phyloP scores from a whole-genome alignment of 2,329 filamentous ascomycete species.

The Colletotrichum liaoningense region DNA sequence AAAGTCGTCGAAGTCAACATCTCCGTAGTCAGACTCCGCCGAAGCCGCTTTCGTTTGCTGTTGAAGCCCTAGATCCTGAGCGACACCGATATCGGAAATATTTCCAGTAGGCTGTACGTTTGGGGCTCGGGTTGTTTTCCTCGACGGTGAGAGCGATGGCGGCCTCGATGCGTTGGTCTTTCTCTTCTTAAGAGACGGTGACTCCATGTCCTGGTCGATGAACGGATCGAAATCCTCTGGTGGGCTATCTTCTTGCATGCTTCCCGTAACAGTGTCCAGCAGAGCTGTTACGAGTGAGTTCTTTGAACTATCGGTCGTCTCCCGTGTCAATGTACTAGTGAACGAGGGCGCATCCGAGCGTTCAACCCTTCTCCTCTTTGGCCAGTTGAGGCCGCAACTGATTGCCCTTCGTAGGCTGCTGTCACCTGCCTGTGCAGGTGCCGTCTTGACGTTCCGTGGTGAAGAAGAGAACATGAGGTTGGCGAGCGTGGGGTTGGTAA shows the following conservation, averaged over 20 bases:
- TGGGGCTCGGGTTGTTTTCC: not conserved
- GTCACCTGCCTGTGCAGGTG: constrained; percentile 52
- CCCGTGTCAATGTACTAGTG: constrained; percentile 48
- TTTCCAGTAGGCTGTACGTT: constrained; percentile 4
- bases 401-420: constrained; percentile 70
- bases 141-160: constrained; percentile 36
- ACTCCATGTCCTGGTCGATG: constrained; percentile 41
- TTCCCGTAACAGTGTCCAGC: constrained; percentile 71
- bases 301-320: constrained; percentile 64
- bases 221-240: constrained; percentile 42
- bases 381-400: constrained; percentile 78
- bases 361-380: constrained; percentile 74
- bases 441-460: constrained; percentile 66
- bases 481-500: constrained; percentile 68
- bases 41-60: not conserved
- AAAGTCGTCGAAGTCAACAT: constrained; percentile 67
- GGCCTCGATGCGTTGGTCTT: constrained; percentile 14
- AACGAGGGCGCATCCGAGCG: constrained; percentile 51
- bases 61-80: constrained; percentile 12
- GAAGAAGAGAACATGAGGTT: constrained; percentile 79
- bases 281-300: constrained; percentile 70
- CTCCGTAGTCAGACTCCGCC: constrained; percentile 62
- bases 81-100: not conserved
- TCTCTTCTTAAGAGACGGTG: constrained; percentile 58
- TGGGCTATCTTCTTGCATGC: constrained; percentile 57